Base-by-base conservation (phyloP, 495 filamentous ascomycete species). In the Aspergillus nidulans region DNA sequence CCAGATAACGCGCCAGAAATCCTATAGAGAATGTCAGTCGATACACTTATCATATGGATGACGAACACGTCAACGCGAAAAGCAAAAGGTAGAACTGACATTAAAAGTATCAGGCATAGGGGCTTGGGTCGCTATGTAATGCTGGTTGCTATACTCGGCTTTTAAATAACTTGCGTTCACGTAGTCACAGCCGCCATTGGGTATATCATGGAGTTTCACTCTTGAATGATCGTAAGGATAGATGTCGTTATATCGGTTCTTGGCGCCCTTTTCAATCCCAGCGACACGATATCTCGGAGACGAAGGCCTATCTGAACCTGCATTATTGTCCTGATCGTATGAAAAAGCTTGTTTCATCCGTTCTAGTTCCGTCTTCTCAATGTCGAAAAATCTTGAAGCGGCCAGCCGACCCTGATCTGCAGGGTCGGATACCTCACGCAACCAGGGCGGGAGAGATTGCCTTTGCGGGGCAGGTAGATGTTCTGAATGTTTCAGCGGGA, bases 1-100 rank as follows among this genome's bases (percentile, higher is more conserved):
- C 94, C 94, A 98, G 41, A 97, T 79, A 19, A 97, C 85, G 42
- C 89, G 91, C 94, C 94, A 98, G 64, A 98, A 98, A 71, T 98
- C 94, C 92, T 96, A 69, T 38, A 25, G 8, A n/a, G n/a, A 20
- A 13, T 65, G 85, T 58, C 10, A 44, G 44, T 25, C 5, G 12
- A 7, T 12, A 20, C n/a, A 39, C 4, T 18, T 28, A 21, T 9
- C 38, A 24, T 6, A 24, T 12, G 23, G n/a, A n/a, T 12, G 16
- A 18, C n/a, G 23, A 38, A 24, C 15, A n/a, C 24, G 10, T 30
- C 26, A 4, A 25, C 32, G 56, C 36, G 21, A 47, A 19, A 40
- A 43, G 34, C 20, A 24, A 51, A 24, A 25, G 47, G 19, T 4
- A 16, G 49, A n/a, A 81, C 89, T 77, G 70, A 94, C 90, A 69